Evolutionary conservation across 305 asterid species (phyloP).

Genomic region (Solanum hybrid): DNA sequence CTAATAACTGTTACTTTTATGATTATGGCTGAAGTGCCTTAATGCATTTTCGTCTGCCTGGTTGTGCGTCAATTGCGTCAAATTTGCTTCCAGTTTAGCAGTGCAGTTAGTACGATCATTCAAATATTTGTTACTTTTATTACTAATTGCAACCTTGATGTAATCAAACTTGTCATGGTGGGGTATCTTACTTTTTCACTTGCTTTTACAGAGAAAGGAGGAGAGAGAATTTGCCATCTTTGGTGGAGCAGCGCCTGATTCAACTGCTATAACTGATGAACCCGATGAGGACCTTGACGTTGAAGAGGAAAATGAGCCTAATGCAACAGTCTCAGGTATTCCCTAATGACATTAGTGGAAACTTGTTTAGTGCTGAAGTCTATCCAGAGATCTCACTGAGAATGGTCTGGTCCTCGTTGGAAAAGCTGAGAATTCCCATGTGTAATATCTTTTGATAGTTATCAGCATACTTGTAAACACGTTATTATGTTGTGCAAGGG

Average conservation of each 20-base stretch:
- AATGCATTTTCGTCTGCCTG: not conserved
- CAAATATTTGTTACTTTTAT: not conserved
- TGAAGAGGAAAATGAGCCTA: slow-evolving; percentile 22
- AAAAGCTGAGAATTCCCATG: not conserved
- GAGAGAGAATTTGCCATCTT: slow-evolving; percentile 53
- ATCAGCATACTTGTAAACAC: not conserved
- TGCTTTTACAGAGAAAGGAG: slow-evolving; percentile 51
- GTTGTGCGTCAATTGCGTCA: not conserved
- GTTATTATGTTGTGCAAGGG: not conserved
- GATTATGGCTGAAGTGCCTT: not conserved
- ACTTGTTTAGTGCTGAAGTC: not conserved
- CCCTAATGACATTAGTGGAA: not conserved
- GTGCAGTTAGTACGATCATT: not conserved
- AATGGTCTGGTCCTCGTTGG: not conserved
- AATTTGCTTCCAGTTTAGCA: not conserved
- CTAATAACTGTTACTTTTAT: not conserved
- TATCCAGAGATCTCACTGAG: not conserved
- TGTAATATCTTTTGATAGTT: not conserved
- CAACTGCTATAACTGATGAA: slow-evolving; percentile 26
- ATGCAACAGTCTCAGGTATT: slow-evolving; percentile 59
- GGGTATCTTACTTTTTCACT: not conserved
- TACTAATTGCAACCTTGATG: not conserved
- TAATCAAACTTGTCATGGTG: not conserved
- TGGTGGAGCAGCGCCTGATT: slow-evolving; percentile 57
- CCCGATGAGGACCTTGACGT: slow-evolving; percentile 29